Evolutionary conservation across 768 basidiomycete species (phyloP).

Genomic region (Multifurca ochricompacta): DNA sequence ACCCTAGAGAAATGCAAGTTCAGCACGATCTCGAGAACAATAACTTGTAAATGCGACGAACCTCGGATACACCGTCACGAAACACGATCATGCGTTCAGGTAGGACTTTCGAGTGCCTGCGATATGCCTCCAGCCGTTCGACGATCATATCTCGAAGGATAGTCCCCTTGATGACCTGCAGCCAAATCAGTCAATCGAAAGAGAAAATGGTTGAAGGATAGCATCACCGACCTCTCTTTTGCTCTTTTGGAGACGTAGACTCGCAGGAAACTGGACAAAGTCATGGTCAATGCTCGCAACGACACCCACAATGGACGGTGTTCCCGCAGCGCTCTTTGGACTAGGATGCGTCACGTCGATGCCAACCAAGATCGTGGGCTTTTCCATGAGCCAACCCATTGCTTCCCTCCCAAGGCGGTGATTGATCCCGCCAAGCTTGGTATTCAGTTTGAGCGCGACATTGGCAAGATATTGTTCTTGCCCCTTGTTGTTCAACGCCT

Average conservation of each 20-base stretch:
- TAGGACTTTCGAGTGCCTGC: conserved; percentile 39
- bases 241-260: conserved; percentile 55
- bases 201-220: too few species aligned
- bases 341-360: conserved; percentile 82
- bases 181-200: not conserved
- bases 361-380: conserved; percentile 75
- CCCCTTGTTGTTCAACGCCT: conserved; percentile 48
- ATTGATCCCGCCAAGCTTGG: conserved; percentile 76
- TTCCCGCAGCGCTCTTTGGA: conserved; percentile 55
- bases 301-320: conserved; percentile 78
- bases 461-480: conserved; percentile 82
- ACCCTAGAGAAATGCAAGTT: too few species aligned
- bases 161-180: conserved; percentile 69
- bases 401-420: conserved; percentile 51
- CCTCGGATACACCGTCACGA: conserved; percentile 80
- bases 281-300: conserved; percentile 65
- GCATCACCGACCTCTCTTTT: conserved; percentile 34
- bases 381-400: conserved; percentile 57
- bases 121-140: conserved; percentile 56
- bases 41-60: conserved; percentile 31
- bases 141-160: conserved; percentile 60
- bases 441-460: conserved; percentile 74
- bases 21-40: not conserved
- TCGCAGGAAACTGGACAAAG: conserved; percentile 75
- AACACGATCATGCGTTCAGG: conserved; percentile 67